A percentile compares a stretch with the other conserved stretches of the same genome.
These are phyloP conservation scores for Mortierella sp. DNA, from an alignment of 371 early-diverging fungal species.

Conservation along the genomic window DNA sequence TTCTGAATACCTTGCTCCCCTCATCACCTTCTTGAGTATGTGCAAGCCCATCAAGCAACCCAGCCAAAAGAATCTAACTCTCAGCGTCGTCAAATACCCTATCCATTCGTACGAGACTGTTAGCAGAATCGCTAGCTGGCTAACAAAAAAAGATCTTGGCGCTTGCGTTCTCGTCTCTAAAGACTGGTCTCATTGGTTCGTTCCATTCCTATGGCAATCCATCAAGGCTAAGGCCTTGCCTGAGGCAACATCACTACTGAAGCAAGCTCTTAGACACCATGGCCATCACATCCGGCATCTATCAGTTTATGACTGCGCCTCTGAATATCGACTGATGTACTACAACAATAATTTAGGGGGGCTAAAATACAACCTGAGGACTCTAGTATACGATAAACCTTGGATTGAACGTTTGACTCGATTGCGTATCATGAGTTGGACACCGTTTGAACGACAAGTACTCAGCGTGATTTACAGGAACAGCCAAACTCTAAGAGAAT, in stretches of 20 bases:
- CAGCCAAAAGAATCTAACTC: not conserved
- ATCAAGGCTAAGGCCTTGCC: not conserved
- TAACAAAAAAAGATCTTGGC: not conserved
- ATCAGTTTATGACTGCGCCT: not conserved
- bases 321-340: not conserved
- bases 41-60: not conserved
- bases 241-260: not conserved
- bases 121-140: not conserved
- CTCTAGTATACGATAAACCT: not conserved
- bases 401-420: not conserved
- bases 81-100: not conserved
- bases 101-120: not conserved
- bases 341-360: not conserved
- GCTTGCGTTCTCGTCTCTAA: not conserved
- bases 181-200: not conserved
- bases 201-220: not conserved
- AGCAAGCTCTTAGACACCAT: not conserved
- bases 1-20: no score
- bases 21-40: no score
- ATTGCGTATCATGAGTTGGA: not conserved
- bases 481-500: not conserved
- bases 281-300: not conserved
- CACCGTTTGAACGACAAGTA: not conserved
- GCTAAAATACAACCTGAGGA: not conserved
- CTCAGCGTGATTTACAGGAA: not conserved